Base-by-base conservation (phyloP, 805 yeast species). In the Schwanniomyces occidentalis region DNA sequence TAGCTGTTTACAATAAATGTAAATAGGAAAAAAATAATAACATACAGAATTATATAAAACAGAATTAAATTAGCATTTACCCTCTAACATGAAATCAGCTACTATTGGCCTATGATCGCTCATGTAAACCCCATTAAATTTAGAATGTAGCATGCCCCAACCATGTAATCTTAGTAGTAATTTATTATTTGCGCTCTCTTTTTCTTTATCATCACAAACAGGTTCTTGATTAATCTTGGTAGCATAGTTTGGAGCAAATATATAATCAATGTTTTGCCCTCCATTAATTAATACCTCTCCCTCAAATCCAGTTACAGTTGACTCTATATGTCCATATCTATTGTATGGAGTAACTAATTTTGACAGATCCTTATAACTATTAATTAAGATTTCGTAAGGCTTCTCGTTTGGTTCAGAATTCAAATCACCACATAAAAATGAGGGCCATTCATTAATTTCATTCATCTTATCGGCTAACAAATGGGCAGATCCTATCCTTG, bases 221-320 rank as follows among this genome's bases (percentile, higher is more conserved):
- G 12, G 16, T 14, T 16, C 12, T 5, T 38, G 22, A 15, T 32
- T 28, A 3, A 27, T 41, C 14, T 33, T 35, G 16, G 31, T 40
- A 10, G 60, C 42, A 41, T 42, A 52, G 27, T 40, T 38, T 2
- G 69, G 65, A 3, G 65, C 56, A 73, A 74, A 72, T 16, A 73
- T 62, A 39, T 69, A 71, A 45, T 73, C 78, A 29, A 71, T 73
- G 22, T 60, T 61, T 16, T 50, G 39, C 12, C 40, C 40, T 21
- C 44, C 51, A 38, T 57, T 61, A 28, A 51, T 25, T 9, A 43
- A 49, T n/a, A 34, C 34, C 12, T 34, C 38, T 8, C 46, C 52
- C 37, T 62, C 59, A 42, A 75, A 77, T 4, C 80, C 80, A 0
- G 80, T 73, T 40, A 64, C 73, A 0, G 81, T 76, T 15, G 60